Conservation (phyloP, 2,329 filamentous ascomycete genomes). For the Monosporascus sp. region DNA sequence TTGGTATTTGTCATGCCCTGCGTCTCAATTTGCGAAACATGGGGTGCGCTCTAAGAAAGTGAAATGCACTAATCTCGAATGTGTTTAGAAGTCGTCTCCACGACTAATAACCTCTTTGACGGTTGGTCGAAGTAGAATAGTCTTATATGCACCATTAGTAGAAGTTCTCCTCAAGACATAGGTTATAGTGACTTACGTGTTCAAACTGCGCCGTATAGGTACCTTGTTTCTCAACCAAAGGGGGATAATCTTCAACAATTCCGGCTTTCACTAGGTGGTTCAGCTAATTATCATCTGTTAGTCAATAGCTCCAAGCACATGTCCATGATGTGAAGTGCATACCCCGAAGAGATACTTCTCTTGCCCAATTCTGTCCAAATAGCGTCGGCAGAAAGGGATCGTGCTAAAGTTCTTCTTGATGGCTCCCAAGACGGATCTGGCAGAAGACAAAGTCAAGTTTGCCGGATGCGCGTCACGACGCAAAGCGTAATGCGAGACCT, state of each 20-base stretch:
- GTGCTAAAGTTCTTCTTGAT: constrained; percentile 98
- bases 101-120: constrained; percentile 85
- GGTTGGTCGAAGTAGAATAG: constrained; percentile 69
- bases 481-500: constrained; percentile 84
- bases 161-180: constrained; percentile 5
- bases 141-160: constrained; percentile 38
- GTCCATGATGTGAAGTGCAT: constrained; percentile 26
- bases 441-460: constrained; percentile 70
- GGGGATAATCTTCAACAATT: constrained; percentile 86
- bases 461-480: constrained; percentile 67
- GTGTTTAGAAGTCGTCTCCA: constrained; percentile 70
- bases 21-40: too few species aligned
- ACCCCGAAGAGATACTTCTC: constrained; percentile 91
- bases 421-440: constrained; percentile 76
- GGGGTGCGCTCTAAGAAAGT: too few species aligned
- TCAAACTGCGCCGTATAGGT: constrained; percentile 93
- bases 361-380: constrained; percentile 83
- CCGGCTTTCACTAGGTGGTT: constrained; percentile 79
- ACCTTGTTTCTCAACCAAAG: constrained; percentile 85
- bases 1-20: too few species aligned
- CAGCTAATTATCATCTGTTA: constrained; percentile 48
- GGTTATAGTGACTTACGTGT: constrained; percentile 60
- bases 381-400: constrained; percentile 82
- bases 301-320: not conserved
- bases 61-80: too few species aligned